A percentile compares a stretch with the other conserved stretches of the same genome.
Evolutionary conservation across 1,284 basidiomycete genomes (phyloP).

Genomic region (Caloboletus firmus): DNA sequence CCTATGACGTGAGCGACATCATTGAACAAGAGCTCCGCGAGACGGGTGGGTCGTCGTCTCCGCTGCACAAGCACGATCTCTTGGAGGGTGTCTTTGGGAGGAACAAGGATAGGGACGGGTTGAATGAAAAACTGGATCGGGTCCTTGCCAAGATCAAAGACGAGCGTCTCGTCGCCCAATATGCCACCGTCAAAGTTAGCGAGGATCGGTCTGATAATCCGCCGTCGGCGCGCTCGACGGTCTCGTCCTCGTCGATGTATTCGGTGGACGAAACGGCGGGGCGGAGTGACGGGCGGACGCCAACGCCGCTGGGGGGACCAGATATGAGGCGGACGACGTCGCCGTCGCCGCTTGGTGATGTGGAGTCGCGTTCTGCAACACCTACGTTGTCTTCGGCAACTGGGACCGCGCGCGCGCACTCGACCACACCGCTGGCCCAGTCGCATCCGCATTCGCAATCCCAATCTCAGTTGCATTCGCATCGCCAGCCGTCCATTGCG

Average conservation of each 20-base stretch:
- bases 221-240: conserved; percentile 38
- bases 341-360: conserved; percentile 19
- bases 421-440: conserved; percentile 43
- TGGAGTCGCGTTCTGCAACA: conserved; percentile 35
- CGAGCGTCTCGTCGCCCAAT: conserved; percentile 35
- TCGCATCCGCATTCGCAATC: conserved; percentile 11
- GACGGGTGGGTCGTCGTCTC: conserved; percentile 33
- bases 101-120: conserved; percentile 54
- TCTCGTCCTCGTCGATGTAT: conserved; percentile 54
- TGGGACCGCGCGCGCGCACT: conserved; percentile 26
- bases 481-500: conserved; percentile 59
- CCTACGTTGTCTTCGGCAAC: conserved; percentile 24
- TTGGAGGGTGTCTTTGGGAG: conserved; percentile 64
- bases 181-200: conserved; percentile 9
- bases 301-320: conserved; percentile 26
- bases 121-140: conserved; percentile 74
- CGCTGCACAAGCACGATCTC: conserved; percentile 53
- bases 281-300: conserved; percentile 28
- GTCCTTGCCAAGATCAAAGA: conserved; percentile 76
- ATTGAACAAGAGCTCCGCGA: conserved; percentile 82
- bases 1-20: conserved; percentile 89
- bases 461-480: conserved; percentile 25
- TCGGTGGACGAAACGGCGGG: conserved; percentile 46
- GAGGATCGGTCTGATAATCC: conserved; percentile 24
- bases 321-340: conserved; percentile 30